A percentile compares a stretch with the other conserved stretches of the same genome.
Conservation (phyloP, 1,139 yeast genomes). For the Blastobotrys malaysiensis region DNA sequence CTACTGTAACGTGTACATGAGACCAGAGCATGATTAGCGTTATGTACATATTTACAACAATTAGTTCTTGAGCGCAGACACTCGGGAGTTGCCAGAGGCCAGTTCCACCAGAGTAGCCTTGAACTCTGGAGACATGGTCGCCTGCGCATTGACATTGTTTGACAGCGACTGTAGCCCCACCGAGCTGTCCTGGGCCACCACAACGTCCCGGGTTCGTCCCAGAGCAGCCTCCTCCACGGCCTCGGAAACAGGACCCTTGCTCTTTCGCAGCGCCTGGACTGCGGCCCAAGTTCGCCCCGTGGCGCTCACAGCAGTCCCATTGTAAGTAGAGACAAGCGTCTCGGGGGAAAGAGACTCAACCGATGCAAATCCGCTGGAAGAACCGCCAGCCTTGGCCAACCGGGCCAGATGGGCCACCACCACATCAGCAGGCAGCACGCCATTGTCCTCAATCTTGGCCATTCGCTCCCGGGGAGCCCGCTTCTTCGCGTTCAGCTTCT, state of each 20-base stretch:
- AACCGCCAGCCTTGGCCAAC: background rate
- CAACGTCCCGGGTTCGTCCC: constrained; percentile 18
- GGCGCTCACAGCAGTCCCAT: constrained; percentile 10
- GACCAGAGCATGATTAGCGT: background rate
- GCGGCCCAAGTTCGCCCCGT: constrained; percentile 13
- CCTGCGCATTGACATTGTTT: constrained; percentile 24
- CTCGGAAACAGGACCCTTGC: constrained; percentile 1
- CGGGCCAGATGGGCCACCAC: background rate
- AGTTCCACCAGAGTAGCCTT: constrained; percentile 24
- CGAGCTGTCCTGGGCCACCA: constrained; percentile 9
- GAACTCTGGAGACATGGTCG: constrained; percentile 19
- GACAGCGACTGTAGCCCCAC: constrained; percentile 17
- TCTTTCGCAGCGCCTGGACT: constrained; percentile 6
- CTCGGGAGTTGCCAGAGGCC: constrained; percentile 25
- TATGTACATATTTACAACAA: constrained; percentile 5
- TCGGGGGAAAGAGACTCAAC: constrained; percentile 8
- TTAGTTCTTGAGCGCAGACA: constrained; percentile 17
- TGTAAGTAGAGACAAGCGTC: constrained; percentile 1
- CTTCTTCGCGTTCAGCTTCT: constrained; percentile 1
- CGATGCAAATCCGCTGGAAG: constrained; percentile 1
- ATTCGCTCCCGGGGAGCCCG: background rate
- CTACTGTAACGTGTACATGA: too few relatives aligned
- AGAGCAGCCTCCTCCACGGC: constrained; percentile 20
- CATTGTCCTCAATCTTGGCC: background rate
- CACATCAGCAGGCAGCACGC: background rate